Evolutionary conservation across 106 monocot genomes (phyloP), one percentile per base, ranked within the genome.

Genomic region (Acanthochlamys bracteata): DNA sequence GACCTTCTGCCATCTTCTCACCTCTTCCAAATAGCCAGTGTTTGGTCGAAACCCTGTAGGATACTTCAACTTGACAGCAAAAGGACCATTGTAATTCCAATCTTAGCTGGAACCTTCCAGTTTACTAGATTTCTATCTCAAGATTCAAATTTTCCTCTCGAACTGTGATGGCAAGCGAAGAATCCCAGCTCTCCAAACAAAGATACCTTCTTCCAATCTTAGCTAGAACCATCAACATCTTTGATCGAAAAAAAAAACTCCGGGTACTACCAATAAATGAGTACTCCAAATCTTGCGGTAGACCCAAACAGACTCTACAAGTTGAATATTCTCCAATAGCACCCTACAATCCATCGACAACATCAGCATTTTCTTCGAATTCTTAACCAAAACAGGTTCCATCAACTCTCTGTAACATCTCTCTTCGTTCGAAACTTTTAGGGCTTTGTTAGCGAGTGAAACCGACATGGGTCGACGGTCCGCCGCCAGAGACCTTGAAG

Each of bases 171-270:
- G 88, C 96, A 11, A 87, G 53, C 1, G 88, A 71, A 39, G 85
- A 85, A 78, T 96, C 96, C 91, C 96, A 96, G 46, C 65, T 88
- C 79, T 96, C 96, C 10, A 96, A 71, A 61, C 83, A 85, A 6
- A 96, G 76, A 66, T 74, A 73, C 24, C 88, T 82, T 46, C 42
- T 8, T 11, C n/a, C n/a, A n/a, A n/a, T n/a, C n/a, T n/a, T n/a
- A n/a, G n/a, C n/a, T n/a, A n/a, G n/a, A n/a, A n/a, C 76, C 85
- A 21, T 78, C 59, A 19, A 79, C 51, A 42, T 55, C 57, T 49
- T 71, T 70, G 3, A 85, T 20, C 0, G 76, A n/a, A n/a, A n/a
- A 76, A 63, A 96, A 96, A 24, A 78, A 83, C 7, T 83, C 70
- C 6, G 82, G 90, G 66, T 85, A 85, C 51, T 70, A 82, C 10